These are phyloP conservation scores for Cephalotrichum gorgonifer DNA, from an alignment of 2,329 filamentous ascomycete species.

Conservation along the genomic window DNA sequence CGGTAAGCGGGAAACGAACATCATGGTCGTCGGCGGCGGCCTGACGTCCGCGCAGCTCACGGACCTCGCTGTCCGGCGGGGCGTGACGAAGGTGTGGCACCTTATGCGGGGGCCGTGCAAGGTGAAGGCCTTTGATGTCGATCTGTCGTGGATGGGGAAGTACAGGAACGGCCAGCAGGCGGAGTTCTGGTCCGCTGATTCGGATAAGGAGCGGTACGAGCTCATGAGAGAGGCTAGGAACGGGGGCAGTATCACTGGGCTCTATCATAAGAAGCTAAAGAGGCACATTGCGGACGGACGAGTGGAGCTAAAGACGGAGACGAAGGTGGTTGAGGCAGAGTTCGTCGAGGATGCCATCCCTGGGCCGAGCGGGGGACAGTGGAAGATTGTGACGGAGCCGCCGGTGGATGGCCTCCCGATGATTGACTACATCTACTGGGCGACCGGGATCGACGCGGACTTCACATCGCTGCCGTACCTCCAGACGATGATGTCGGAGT, in stretches of 20 bases:
- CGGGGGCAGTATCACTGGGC: constrained; percentile 67
- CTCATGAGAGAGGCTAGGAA: constrained; percentile 57
- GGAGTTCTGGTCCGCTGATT: constrained; percentile 66
- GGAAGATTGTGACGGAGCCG: constrained; percentile 40
- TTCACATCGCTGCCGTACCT: constrained; percentile 52
- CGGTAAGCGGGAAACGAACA: constrained; percentile 39
- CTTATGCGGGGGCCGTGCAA: constrained; percentile 50
- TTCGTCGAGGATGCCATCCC: constrained; percentile 21
- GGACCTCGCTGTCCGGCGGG: constrained; percentile 53
- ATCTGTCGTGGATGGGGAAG: constrained; percentile 71
- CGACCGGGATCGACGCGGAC: constrained; percentile 60
- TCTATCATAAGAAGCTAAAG: constrained; percentile 57
- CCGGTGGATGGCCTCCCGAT: constrained; percentile 39
- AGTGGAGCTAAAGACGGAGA: constrained; percentile 47
- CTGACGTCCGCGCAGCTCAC: constrained; percentile 66
- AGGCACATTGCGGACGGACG: constrained; percentile 41
- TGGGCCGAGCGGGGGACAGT: constrained; percentile 14
- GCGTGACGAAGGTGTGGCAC: constrained; percentile 59
- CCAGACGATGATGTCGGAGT: constrained; percentile 42
- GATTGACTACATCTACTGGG: constrained; percentile 64
- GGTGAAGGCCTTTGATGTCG: constrained; percentile 70
- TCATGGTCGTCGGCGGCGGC: constrained; percentile 66
- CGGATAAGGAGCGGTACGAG: constrained; percentile 55
- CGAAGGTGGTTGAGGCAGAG: constrained; percentile 37
- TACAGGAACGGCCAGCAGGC: constrained; percentile 71